phyloP scores from a whole-genome alignment of 2,329 filamentous ascomycete genomes.

The Mycocentrospora acerina region DNA sequence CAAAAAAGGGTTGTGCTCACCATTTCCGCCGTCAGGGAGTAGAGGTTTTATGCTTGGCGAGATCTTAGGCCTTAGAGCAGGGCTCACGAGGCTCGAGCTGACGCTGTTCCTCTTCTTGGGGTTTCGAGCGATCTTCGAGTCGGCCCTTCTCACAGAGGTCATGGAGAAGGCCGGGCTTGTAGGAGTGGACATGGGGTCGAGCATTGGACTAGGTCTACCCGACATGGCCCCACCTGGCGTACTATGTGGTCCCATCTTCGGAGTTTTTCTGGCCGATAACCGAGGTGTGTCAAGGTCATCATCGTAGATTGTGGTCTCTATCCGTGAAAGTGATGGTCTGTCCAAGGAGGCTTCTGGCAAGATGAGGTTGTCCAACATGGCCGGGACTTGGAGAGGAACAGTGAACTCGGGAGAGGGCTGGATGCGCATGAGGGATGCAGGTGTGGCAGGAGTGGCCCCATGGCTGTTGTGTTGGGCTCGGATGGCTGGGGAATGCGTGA shows the following conservation, averaged over 20 bases:
- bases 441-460: slow-evolving; percentile 61
- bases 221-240: slow-evolving; percentile 43
- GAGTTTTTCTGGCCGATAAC: slow-evolving; percentile 67
- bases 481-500: slow-evolving; percentile 68
- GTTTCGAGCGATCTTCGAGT: slow-evolving; percentile 29
- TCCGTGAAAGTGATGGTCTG: slow-evolving; percentile 50
- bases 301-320: slow-evolving; percentile 54
- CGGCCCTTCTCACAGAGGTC: slow-evolving; percentile 30
- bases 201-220: slow-evolving; percentile 51
- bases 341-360: slow-evolving; percentile 69
- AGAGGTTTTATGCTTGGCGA: slow-evolving; percentile 93
- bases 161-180: slow-evolving; percentile 41
- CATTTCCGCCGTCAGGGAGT: slow-evolving; percentile 63
- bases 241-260: slow-evolving; percentile 61
- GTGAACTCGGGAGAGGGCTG: slow-evolving; percentile 41
- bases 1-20: slow-evolving; percentile 45
- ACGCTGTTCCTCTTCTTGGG: slow-evolving; percentile 59
- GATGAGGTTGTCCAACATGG: slow-evolving; percentile 61
- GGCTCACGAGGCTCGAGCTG: slow-evolving; percentile 68
- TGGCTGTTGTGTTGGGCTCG: slow-evolving; percentile 47
- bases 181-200: slow-evolving; percentile 56
- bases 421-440: slow-evolving; percentile 76
- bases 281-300: slow-evolving; percentile 58
- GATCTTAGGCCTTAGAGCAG: slow-evolving; percentile 83
- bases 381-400: slow-evolving; percentile 21